Conservation (phyloP, 1,284 basidiomycete species). For the Xanthoconium separans region DNA sequence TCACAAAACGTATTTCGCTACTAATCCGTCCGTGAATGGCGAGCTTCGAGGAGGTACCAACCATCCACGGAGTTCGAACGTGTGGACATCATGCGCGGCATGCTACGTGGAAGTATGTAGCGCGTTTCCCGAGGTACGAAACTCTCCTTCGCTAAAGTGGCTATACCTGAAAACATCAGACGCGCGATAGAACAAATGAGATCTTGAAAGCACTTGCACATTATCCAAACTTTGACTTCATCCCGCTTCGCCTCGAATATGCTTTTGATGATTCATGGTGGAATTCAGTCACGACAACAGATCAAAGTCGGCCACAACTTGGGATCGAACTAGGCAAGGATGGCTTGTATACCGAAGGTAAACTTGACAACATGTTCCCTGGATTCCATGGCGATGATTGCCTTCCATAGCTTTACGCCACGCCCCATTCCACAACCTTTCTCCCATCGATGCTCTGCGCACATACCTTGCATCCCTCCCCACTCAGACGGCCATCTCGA, state of each 20-base stretch:
- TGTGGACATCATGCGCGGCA: conserved; percentile 62
- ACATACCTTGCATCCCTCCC: conserved; percentile 71
- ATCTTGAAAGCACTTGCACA: conserved; percentile 43
- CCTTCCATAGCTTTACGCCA: conserved; percentile 31
- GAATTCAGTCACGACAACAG: conserved; percentile 41
- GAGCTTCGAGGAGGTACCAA: conserved; percentile 52
- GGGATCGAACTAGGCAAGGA: conserved; percentile 50
- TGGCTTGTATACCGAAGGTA: conserved; percentile 39
- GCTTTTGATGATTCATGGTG: conserved; percentile 74
- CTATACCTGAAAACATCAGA: conserved; percentile 38
- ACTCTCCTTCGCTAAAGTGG: conserved; percentile 5
- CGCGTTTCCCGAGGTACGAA: conserved; percentile 59
- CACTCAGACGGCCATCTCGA: conserved; percentile 71
- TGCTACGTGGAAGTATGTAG: conserved; percentile 70
- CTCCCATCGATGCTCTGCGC: conserved; percentile 50
- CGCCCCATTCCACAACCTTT: conserved; percentile 19
- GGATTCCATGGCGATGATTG: conserved; percentile 3
- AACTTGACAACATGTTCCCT: neutral
- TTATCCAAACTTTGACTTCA: conserved; percentile 56
- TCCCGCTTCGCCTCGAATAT: conserved; percentile 64
- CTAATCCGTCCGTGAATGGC: conserved; percentile 27
- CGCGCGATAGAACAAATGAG: conserved; percentile 53
- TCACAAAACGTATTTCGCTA: conserved; percentile 56
- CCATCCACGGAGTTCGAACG: conserved; percentile 60
- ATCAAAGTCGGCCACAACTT: conserved; percentile 28